Base-by-base conservation (phyloP, 2,329 filamentous ascomycete species). In the Penicillium polonicum region DNA sequence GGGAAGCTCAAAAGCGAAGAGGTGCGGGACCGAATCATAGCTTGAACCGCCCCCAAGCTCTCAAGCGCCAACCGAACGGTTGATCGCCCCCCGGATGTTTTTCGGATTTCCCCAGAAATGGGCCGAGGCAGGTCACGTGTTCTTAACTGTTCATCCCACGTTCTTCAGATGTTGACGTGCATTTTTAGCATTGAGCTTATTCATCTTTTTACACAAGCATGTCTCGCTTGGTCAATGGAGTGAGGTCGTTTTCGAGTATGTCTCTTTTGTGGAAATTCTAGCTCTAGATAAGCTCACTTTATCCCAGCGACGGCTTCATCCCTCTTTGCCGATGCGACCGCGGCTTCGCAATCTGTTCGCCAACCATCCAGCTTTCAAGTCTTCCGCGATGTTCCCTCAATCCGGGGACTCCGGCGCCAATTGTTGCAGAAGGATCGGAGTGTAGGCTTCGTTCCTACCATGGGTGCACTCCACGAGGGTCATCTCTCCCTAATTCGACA, bases 391-490 rank as follows among this genome's bases (percentile, higher is more conserved):
- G 86, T 94, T 58, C 78, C 86, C 15, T 80, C 85, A 12, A 79
- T 96, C 51, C 89, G 91, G 39, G 75, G 82, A 66, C 89, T 88
- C 80, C 86, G 91, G 36, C 82, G 79, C 23, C 82, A 86, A 41
- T 85, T 92, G 59, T 77, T 86, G 36, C 76, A 86, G 59, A 82
- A 86, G 68, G 84, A 88, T 66, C 85, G 88, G 57, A 87, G 87
- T 44, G 87, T 99, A 57, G 91, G 89, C 58, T 85, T 99, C 29
- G 92, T 99, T 36, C 94, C 94, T 1, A 99, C 94, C 33, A 97
- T 99, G 94, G 94, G 94, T 61, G 94, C 94, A 49, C 83, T 99
- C n/a, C 94, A 99, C 75, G 84, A 87, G 55, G 94, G 94, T 41
- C 94, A 99, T 76, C 77, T 96, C 51, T 89, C 90, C 4, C 83